Evolutionary conservation across 495 filamentous ascomycete species (phyloP).

Genomic region (Rostrohypoxylon terebratum): DNA sequence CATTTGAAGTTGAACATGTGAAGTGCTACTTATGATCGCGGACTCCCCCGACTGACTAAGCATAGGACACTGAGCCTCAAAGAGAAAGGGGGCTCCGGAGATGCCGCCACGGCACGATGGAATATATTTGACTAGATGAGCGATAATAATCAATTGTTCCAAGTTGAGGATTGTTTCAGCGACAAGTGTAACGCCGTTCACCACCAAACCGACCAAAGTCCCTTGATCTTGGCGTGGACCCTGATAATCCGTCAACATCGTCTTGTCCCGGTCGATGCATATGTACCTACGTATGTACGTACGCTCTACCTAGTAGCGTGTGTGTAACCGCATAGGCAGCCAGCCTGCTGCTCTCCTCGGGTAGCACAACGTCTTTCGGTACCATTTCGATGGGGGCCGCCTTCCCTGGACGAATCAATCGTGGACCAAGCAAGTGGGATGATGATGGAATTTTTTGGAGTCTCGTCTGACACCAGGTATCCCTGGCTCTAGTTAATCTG

Average conservation of each 20-base stretch:
- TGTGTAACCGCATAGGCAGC: slow-evolving; percentile 12
- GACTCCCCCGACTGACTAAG: slow-evolving; percentile 3
- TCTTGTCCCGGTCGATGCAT: slow-evolving; percentile 9
- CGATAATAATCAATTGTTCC: slow-evolving; percentile 10
- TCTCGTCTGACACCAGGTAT: background rate
- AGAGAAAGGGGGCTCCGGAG: background rate
- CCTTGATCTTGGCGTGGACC: slow-evolving; percentile 44
- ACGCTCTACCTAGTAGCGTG: slow-evolving; percentile 11
- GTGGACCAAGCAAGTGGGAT: background rate
- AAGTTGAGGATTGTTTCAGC: background rate
- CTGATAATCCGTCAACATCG: slow-evolving; percentile 34
- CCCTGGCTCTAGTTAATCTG: background rate
- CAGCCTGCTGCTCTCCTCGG: background rate
- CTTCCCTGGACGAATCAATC: background rate
- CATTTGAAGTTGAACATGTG: background rate
- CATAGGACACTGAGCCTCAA: background rate
- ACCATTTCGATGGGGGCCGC: slow-evolving; percentile 30
- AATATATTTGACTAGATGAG: slow-evolving; percentile 12
- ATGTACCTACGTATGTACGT: slow-evolving; percentile 1
- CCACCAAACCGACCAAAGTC: background rate
- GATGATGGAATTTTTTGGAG: background rate
- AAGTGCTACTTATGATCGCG: background rate
- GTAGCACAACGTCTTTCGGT: slow-evolving; percentile 24
- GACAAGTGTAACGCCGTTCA: background rate
- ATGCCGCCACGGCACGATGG: background rate